Percentiles rank a stretch among this genome's conserved stretches.
phyloP scores from a whole-genome alignment of 306 rosid species.

The Dryas octopetala region DNA sequence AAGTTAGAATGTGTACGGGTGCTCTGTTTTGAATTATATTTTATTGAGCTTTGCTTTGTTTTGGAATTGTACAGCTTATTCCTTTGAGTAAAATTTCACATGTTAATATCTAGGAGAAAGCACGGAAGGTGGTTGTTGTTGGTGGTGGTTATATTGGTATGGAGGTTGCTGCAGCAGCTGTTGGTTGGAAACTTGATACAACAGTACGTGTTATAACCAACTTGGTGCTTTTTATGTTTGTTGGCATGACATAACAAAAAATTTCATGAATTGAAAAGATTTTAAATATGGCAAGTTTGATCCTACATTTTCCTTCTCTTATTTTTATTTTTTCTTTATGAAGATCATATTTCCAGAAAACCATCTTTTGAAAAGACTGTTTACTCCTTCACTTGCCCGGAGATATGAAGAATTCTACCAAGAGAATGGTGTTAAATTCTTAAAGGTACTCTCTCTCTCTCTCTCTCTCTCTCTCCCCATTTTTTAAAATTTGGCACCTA shows the following conservation, averaged over 20 bases:
- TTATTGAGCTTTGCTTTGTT: background rate
- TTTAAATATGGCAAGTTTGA: background rate
- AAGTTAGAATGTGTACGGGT: background rate
- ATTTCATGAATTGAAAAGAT: background rate
- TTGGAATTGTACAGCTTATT: background rate
- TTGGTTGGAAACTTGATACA: slow-evolving; percentile 93
- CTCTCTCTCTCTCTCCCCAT: slow-evolving; percentile 21
- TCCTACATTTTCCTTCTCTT: slow-evolving; percentile 4
- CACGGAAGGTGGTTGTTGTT: slow-evolving; percentile 75
- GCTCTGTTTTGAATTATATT: background rate
- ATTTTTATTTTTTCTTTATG: slow-evolving; percentile 18
- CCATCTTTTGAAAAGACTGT: slow-evolving; percentile 77
- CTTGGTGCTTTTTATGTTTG: slow-evolving; percentile 14
- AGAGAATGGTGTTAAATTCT: slow-evolving; percentile 79
- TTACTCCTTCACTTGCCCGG: slow-evolving; percentile 83
- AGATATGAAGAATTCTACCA: slow-evolving; percentile 88
- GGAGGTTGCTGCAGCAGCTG: slow-evolving; percentile 97
- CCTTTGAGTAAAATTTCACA: slow-evolving; percentile 5
- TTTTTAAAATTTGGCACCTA: background rate
- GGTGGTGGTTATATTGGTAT: slow-evolving; percentile 98
- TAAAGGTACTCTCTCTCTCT: slow-evolving; percentile 53
- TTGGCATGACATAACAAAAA: background rate
- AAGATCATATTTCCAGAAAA: slow-evolving; percentile 81
- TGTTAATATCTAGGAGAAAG: slow-evolving; percentile 52
- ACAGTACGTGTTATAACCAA: slow-evolving; percentile 52